Percentiles rank a stretch among this genome's conserved stretches.
Evolutionary conservation across 1,139 yeast genomes (phyloP).

Genomic region (Ashbya aceris): DNA sequence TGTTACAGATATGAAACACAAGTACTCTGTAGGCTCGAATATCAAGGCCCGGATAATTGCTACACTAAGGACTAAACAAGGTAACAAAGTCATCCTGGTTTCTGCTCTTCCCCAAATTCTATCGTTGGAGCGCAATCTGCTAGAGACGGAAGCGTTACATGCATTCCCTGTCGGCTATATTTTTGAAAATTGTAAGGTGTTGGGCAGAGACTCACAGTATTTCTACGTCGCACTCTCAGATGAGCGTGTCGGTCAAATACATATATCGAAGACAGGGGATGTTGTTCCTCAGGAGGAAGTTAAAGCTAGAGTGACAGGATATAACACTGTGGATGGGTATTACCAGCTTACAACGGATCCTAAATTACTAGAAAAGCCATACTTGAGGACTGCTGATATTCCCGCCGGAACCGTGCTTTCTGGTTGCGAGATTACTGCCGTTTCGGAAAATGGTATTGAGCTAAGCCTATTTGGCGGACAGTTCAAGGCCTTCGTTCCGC

Average conservation of each 20-base stretch:
- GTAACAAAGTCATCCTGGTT: slow-evolving; percentile 51
- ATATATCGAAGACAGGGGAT: slow-evolving; percentile 56
- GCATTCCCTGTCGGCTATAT: slow-evolving; percentile 74
- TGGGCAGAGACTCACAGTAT: slow-evolving; percentile 48
- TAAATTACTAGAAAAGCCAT: slow-evolving; percentile 51
- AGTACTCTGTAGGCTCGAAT: slow-evolving; percentile 55
- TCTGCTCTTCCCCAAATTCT: slow-evolving; percentile 55
- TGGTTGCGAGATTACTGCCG: slow-evolving; percentile 49
- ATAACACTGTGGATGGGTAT: slow-evolving; percentile 53
- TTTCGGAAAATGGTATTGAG: slow-evolving; percentile 60
- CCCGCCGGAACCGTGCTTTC: slow-evolving; percentile 63
- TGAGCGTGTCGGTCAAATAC: slow-evolving; percentile 55
- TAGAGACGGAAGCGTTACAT: slow-evolving; percentile 34
- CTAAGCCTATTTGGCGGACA: slow-evolving; percentile 52
- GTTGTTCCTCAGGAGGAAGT: slow-evolving; percentile 41
- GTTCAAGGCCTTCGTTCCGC: slow-evolving; percentile 69
- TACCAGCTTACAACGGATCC: slow-evolving; percentile 64
- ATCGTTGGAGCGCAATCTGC: slow-evolving; percentile 20
- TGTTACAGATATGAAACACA: slow-evolving; percentile 46
- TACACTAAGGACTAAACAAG: slow-evolving; percentile 42
- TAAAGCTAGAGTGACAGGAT: slow-evolving; percentile 70
- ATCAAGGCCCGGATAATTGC: slow-evolving; percentile 66
- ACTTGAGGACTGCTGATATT: slow-evolving; percentile 58
- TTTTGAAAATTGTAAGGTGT: slow-evolving; percentile 53
- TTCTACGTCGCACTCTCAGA: slow-evolving; percentile 51